Evolutionary conservation across 2,329 filamentous ascomycete genomes (phyloP).

Genomic region (Zasmidium citrigriseum): DNA sequence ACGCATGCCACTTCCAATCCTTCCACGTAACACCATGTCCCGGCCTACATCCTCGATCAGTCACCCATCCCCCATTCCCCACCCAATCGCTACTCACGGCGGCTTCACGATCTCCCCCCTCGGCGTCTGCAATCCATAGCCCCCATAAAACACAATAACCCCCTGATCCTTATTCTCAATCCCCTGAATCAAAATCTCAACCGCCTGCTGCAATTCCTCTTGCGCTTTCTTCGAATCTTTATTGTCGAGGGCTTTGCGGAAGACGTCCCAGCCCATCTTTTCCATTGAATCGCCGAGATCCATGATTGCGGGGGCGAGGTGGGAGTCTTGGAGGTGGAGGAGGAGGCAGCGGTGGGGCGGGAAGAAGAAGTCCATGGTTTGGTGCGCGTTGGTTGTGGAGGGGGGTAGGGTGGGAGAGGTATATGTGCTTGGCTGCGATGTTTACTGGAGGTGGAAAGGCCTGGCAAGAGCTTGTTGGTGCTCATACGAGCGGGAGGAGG

Average conservation of each 20-base stretch:
- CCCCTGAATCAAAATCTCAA: background rate
- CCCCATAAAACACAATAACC: background rate
- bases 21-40: background rate
- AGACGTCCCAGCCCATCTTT: background rate
- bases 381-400: too few species aligned
- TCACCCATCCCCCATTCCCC: background rate
- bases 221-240: background rate
- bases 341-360: background rate
- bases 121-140: background rate
- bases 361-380: too few species aligned
- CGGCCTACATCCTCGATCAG: background rate
- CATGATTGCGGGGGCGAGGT: background rate
- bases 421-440: too few species aligned
- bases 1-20: background rate
- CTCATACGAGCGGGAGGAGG: too few species aligned
- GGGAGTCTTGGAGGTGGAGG: background rate
- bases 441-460: too few species aligned
- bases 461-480: too few species aligned
- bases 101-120: background rate
- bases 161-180: background rate
- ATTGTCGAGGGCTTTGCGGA: background rate
- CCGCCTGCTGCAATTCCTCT: background rate
- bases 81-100: background rate
- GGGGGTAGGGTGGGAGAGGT: too few species aligned
- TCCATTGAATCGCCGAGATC: background rate